These are phyloP conservation scores for Ilyonectria robusta DNA, from an alignment of 2,329 filamentous ascomycete species.

Conservation along the genomic window DNA sequence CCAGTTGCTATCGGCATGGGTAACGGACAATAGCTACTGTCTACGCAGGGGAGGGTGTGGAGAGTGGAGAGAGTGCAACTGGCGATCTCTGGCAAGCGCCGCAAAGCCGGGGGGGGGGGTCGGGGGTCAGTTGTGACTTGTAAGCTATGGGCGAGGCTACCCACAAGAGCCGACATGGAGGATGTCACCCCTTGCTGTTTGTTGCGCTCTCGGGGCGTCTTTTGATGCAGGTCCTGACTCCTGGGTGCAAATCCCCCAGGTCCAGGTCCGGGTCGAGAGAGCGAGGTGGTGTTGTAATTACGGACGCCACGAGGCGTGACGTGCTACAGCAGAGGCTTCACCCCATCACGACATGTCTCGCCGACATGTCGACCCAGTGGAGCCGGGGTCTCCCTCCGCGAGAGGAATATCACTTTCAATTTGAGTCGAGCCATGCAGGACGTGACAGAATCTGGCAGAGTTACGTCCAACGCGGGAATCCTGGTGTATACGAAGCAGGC, in stretches of 20 bases:
- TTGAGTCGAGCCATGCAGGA: background rate
- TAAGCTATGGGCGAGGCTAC: background rate
- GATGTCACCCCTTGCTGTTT: background rate
- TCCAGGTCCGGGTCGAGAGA: background rate
- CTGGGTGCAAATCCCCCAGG: slow-evolving; percentile 38
- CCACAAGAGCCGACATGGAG: slow-evolving; percentile 1
- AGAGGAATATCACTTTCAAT: background rate
- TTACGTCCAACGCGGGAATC: background rate
- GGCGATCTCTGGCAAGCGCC: slow-evolving; percentile 1
- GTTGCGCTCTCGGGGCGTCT: background rate
- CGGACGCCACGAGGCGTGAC: slow-evolving; percentile 1
- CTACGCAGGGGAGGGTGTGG: background rate
- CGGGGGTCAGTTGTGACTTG: slow-evolving; percentile 6
- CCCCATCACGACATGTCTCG: background rate
- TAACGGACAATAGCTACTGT: background rate
- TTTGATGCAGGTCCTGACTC: slow-evolving; percentile 41
- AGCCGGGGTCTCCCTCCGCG: background rate
- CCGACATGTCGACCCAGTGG: background rate
- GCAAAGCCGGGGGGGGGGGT: background rate
- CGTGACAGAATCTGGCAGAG: slow-evolving; percentile 1
- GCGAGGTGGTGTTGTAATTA: background rate
- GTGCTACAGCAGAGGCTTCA: slow-evolving; percentile 1
- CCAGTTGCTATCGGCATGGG: slow-evolving; percentile 12
- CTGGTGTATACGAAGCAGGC: background rate
- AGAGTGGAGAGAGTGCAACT: background rate